Percentiles rank a stretch among this genome's conserved stretches.
Evolutionary conservation across 2,329 filamentous ascomycete species (phyloP).

Genomic region (Pyrenochaeta sp.): DNA sequence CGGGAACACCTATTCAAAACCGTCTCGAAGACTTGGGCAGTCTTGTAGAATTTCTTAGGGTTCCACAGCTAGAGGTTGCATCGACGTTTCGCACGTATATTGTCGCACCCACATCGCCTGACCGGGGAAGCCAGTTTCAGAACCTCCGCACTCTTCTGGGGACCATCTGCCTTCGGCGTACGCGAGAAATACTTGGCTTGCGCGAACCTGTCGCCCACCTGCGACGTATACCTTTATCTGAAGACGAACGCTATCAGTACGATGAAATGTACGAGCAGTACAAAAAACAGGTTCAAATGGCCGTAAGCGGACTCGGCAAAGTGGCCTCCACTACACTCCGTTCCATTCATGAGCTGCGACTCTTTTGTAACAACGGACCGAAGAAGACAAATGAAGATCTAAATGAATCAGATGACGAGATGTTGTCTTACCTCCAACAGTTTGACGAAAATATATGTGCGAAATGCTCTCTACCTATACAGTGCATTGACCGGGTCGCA

Average conservation of each 20-base stretch:
- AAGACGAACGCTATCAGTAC: conserved; percentile 7
- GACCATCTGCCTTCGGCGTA: conserved; percentile 18
- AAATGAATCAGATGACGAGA: conserved; percentile 8
- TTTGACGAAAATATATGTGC: conserved; percentile 6
- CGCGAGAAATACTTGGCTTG: conserved; percentile 9
- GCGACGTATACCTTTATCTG: conserved; percentile 4
- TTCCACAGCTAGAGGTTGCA: too few species aligned
- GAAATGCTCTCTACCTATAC: conserved; percentile 2
- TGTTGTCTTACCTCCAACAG: conserved; percentile 10
- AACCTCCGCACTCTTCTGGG: conserved; percentile 13
- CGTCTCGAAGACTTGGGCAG: conserved; percentile 11
- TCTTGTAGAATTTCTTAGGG: conserved; percentile 15
- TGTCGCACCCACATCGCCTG: conserved; percentile 1
- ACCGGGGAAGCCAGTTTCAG: conserved; percentile 1
- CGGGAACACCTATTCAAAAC: conserved; percentile 51
- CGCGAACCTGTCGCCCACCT: conserved; percentile 8
- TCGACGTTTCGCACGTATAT: conserved; percentile 9
- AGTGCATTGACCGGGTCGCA: conserved; percentile 3
- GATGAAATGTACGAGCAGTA: conserved; percentile 8
- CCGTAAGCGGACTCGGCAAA: conserved; percentile 7
- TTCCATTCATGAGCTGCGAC: conserved; percentile 17
- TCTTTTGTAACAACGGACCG: conserved; percentile 24
- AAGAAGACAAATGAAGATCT: conserved; percentile 2
- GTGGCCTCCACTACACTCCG: conserved; percentile 9
- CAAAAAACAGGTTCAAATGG: conserved; percentile 9